Percentiles rank a stretch among this genome's conserved stretches.
These are phyloP conservation scores for Erodium chrysanthum DNA, from an alignment of 441 rosid species.

Conservation along the genomic window DNA sequence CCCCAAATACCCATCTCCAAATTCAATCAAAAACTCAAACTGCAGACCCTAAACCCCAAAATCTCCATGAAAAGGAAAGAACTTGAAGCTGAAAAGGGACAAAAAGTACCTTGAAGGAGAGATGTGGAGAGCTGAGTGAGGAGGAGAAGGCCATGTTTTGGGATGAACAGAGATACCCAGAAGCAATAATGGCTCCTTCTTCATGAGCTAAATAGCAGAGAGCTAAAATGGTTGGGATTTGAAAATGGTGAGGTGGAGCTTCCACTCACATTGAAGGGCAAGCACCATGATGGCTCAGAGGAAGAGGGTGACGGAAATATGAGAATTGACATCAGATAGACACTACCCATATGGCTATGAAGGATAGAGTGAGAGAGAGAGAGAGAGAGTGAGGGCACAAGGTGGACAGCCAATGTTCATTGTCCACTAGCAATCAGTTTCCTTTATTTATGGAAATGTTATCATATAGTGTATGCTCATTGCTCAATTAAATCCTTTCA, in stretches of 20 bases:
- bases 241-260: slow-evolving; percentile 1
- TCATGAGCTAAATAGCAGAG: not conserved
- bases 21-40: too few species aligned
- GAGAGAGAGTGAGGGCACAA: not conserved
- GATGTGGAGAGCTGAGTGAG: not conserved
- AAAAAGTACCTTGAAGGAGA: slow-evolving; percentile 4
- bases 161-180: not conserved
- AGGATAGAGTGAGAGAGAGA: not conserved
- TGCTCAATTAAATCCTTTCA: not conserved
- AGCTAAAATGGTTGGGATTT: not conserved
- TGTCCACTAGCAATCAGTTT: not conserved
- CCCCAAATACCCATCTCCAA: too few species aligned
- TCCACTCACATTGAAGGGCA: not conserved
- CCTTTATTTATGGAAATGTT: not conserved
- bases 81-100: not conserved
- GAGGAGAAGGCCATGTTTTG: not conserved
- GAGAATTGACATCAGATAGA: not conserved
- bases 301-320: not conserved
- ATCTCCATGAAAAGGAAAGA: not conserved
- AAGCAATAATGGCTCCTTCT: not conserved
- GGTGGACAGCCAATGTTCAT: not conserved
- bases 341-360: too few species aligned
- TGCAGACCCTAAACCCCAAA: too few species aligned
- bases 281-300: too few species aligned
- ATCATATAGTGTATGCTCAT: not conserved